These are phyloP conservation scores for Radiomyces spectabilis DNA, from an alignment of 192 early-diverging fungal species.

Conservation along the genomic window DNA sequence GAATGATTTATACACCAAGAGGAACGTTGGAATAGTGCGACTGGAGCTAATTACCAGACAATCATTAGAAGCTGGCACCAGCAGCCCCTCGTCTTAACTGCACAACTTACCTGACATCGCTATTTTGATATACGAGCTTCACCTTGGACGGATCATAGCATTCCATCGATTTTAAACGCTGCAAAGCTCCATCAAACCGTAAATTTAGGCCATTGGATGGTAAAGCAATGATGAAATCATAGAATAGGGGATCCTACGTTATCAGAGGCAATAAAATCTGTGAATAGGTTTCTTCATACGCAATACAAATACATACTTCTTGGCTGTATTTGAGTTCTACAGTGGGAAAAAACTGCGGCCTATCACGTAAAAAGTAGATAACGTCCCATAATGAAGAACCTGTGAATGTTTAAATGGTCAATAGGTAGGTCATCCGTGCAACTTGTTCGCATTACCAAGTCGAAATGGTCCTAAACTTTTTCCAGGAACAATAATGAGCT, in stretches of 20 bases:
- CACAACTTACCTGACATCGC: slow-evolving; percentile 44
- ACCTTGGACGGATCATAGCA: slow-evolving; percentile 51
- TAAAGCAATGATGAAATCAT: slow-evolving; percentile 31
- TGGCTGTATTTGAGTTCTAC: slow-evolving; percentile 61
- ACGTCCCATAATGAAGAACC: slow-evolving; percentile 59
- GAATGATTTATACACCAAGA: slow-evolving; percentile 61
- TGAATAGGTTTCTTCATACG: neutral
- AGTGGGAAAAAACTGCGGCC: slow-evolving; percentile 38
- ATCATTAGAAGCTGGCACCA: neutral
- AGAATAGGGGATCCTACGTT: slow-evolving; percentile 32
- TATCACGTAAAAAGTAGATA: slow-evolving; percentile 43
- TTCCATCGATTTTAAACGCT: slow-evolving; percentile 56
- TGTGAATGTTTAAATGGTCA: slow-evolving; percentile 4
- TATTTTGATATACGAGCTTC: slow-evolving; percentile 44
- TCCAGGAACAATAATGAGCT: slow-evolving; percentile 43
- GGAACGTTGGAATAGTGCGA: slow-evolving; percentile 57
- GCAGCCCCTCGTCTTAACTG: neutral
- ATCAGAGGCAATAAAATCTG: neutral
- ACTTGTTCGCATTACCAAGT: slow-evolving; percentile 22
- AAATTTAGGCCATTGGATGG: slow-evolving; percentile 46
- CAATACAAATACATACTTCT: slow-evolving; percentile 34
- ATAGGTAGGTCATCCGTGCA: neutral
- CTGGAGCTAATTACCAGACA: slow-evolving; percentile 46
- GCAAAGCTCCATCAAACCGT: slow-evolving; percentile 47
- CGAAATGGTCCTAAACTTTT: slow-evolving; percentile 49